These are phyloP conservation scores for Paraglomus occultum DNA, from an alignment of 192 early-diverging fungal species.

Conservation along the genomic window DNA sequence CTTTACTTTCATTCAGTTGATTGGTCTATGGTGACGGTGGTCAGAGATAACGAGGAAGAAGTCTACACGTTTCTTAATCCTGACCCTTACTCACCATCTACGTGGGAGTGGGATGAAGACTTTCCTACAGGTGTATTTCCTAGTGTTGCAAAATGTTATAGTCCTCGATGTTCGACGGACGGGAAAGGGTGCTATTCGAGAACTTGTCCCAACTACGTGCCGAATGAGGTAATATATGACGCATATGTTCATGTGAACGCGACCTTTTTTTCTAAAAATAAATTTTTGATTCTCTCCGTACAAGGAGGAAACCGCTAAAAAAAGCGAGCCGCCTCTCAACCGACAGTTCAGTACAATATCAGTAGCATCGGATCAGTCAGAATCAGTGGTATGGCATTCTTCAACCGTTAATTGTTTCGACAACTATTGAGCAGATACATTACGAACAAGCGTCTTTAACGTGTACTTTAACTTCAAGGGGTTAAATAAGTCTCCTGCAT, in stretches of 20 bases:
- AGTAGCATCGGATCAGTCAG: background rate
- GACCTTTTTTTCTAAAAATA: too few relatives aligned
- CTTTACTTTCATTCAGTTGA: conserved; percentile 27
- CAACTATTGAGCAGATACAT: too few relatives aligned
- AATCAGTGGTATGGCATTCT: background rate
- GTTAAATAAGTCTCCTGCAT: background rate
- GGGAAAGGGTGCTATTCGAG: conserved; percentile 31
- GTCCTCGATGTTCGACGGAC: conserved; percentile 22
- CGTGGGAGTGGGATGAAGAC: conserved; percentile 28
- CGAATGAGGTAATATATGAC: conserved; percentile 12
- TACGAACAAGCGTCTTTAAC: too few relatives aligned
- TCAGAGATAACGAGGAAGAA: conserved; percentile 19
- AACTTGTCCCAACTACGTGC: conserved; percentile 27
- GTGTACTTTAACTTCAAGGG: too few relatives aligned
- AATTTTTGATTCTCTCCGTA: background rate
- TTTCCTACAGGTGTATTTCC: conserved; percentile 31
- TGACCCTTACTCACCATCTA: background rate
- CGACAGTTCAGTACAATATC: background rate
- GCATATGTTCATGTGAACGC: too few relatives aligned
- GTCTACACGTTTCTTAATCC: conserved; percentile 25
- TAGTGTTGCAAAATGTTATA: conserved; percentile 26
- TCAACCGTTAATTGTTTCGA: too few relatives aligned
- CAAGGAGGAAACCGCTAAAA: background rate
- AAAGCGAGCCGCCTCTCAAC: background rate
- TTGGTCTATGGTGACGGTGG: conserved; percentile 15